Evolutionary conservation across 192 early-diverging fungal genomes (phyloP), one percentile per base, ranked within the genome.

Genomic region (Coemansia pectinata): DNA sequence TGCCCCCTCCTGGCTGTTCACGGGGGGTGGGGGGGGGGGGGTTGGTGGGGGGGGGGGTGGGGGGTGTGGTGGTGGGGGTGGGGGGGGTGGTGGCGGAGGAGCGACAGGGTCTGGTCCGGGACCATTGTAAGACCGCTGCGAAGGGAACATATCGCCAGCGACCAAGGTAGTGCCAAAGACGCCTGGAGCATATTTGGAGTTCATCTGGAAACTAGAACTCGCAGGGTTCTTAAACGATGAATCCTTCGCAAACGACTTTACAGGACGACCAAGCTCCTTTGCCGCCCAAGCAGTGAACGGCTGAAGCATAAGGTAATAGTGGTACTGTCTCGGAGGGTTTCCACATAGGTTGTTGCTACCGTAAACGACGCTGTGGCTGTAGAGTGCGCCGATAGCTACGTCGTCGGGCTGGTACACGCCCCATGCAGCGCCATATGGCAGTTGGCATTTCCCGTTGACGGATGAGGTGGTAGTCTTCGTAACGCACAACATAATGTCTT

Each of bases 231-330:
- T 70, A 45, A 67, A 73, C 14, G 64, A 70, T 23, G 44, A 29
- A 27, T 70, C 67, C 9, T 53, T 27, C 10, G 69, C 60, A 44
- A 63, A 81, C 8, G 68, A 57, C 57, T 76, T 59, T 34, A 77
- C 52, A 10, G 33, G 61, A 58, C 62, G 62, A 60, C 74, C 74
- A 40, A 67, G 63, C 50, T 68, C 61, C 15, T 71, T 66, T 36
- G 66, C 50, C 5, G 71, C 71, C 79, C 79, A 81, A 2, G 58
- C 68, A 5, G 69, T 60, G 50, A 73, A 81, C 29, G 74, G 74
- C 62, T 76, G 65, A n/a, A 81, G 59, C 70, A 81, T 59, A 6
- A 71, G 76, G 58, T 77, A 81, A 65, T 73, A 69, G 61, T 81
- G 74, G 62, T 68, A 77, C 48, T 70, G 67, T 36, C 66, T 73